Evolutionary conservation across 345 rosid species (phyloP).

Genomic region (Citrus hindsii): DNA sequence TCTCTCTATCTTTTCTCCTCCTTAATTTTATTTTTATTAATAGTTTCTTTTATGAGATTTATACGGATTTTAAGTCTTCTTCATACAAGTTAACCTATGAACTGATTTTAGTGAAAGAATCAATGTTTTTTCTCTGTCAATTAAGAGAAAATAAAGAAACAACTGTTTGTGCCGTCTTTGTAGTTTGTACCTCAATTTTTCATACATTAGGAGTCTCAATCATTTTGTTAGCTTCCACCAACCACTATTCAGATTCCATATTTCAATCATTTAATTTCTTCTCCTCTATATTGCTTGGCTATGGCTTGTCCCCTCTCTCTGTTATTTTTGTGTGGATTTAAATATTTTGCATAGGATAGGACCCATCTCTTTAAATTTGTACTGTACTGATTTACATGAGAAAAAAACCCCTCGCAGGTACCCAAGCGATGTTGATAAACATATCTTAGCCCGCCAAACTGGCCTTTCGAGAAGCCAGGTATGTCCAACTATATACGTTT

Average conservation of each 20-base stretch:
- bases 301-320: slow-evolving; percentile 3
- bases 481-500: slow-evolving; percentile 33
- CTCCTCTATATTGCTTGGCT: not conserved
- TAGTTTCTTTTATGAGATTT: no score
- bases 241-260: slow-evolving; percentile 39
- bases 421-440: slow-evolving; percentile 99
- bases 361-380: slow-evolving; percentile 22
- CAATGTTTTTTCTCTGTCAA: slow-evolving; percentile 24
- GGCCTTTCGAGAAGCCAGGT: slow-evolving; percentile 99
- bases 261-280: slow-evolving; percentile 36
- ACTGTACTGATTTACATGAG: not conserved
- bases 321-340: slow-evolving; percentile 28
- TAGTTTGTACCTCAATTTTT: slow-evolving; percentile 4
- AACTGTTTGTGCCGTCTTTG: slow-evolving; percentile 10
- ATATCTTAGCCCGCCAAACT: slow-evolving; percentile 94
- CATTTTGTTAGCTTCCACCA: slow-evolving; percentile 35
- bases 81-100: slow-evolving; percentile 34
- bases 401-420: slow-evolving; percentile 53
- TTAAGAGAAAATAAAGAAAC: slow-evolving; percentile 24
- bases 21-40: not conserved
- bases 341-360: slow-evolving; percentile 27
- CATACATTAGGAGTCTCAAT: slow-evolving; percentile 9
- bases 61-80: not conserved
- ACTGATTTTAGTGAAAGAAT: slow-evolving; percentile 39
- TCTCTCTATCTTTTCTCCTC: not conserved